Evolutionary conservation across 2,329 filamentous ascomycete genomes (phyloP).

Genomic region (Exophiala alcalophila): DNA sequence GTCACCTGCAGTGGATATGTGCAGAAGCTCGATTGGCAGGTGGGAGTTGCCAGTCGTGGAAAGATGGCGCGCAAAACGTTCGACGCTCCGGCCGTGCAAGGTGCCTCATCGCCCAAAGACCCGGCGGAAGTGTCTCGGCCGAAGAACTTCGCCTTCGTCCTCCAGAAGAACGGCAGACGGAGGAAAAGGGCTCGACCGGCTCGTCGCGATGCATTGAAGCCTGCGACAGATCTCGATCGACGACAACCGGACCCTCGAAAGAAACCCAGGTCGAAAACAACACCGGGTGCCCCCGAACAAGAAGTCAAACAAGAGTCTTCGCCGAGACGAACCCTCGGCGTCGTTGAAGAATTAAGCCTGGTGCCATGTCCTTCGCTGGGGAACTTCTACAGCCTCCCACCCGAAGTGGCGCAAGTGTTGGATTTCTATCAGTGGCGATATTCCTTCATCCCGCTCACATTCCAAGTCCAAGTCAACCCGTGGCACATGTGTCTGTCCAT

Average conservation of each 20-base stretch:
- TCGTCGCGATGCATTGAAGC: too few relatives aligned
- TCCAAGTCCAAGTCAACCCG: slow-evolving; percentile 8
- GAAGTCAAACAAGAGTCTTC: neutral
- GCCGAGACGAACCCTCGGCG: neutral
- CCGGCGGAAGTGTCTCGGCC: neutral
- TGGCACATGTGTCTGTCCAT: slow-evolving; percentile 14
- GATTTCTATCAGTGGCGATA: slow-evolving; percentile 13
- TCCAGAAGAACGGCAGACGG: slow-evolving; percentile 6
- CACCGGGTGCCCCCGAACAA: neutral
- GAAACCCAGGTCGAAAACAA: neutral
- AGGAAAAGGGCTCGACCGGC: too few relatives aligned
- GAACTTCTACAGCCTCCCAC: neutral
- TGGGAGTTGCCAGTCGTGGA: slow-evolving; percentile 1
- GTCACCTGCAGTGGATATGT: slow-evolving; percentile 15
- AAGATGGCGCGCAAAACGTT: slow-evolving; percentile 2
- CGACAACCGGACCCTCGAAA: slow-evolving; percentile 1
- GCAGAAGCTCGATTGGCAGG: slow-evolving; percentile 15
- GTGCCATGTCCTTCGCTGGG: neutral
- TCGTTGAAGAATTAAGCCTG: neutral
- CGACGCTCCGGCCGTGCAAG: neutral
- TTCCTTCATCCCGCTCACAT: slow-evolving; percentile 6
- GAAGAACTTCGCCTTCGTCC: slow-evolving; percentile 9
- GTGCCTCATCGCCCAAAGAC: neutral
- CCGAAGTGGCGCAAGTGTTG: neutral
- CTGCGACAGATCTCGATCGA: too few relatives aligned